Base-by-base conservation (phyloP, 164 flowering plant species). In the Stephania yunnanensis region DNA sequence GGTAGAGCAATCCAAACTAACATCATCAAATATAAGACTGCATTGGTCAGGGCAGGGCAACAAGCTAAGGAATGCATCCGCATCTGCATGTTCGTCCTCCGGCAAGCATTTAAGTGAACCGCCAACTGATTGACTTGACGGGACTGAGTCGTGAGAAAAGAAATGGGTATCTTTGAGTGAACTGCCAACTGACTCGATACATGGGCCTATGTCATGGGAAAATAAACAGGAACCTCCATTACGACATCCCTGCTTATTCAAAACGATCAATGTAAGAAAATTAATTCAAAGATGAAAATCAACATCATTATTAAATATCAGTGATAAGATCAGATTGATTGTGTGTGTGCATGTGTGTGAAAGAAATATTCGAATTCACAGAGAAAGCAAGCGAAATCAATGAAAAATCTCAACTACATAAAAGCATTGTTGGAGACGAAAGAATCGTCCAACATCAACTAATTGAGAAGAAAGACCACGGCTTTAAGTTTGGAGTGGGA, bases 161-260 rank as follows among this genome's bases (percentile, higher is more conserved):
- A 68, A 80, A 80, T 97, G 93, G 0, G 87, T 84, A 11, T 81
- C 86, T 71, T 76, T 55, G 75, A 71, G 72, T 45, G 83, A 75
- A 61, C 58, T 69, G 71, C 78, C 74, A 71, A 6, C 42, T 48
- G 88, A 76, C 63, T 78, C 72, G 52, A 68, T 70, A 20, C 81
- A 44, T 50, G 83, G 77, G 66, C 73, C 86, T 46, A 71, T 22
- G 75, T 82, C 89, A 79, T 95, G 99, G 70, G 97, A 90, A 78
- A 84, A 95, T 80, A 68, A 80, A 80, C 99, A 95, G 0, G 87
- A 85, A 11, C 81, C 86, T 71, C 97, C 99, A 84, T 91, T 84
- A 44, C 95, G 91, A 83, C 99, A 95, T 76, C 99, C 98, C 99
- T 95, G 91, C 73, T 11, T 73, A 74, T 50, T 71, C 73, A 81